Percentiles rank a stretch among this genome's conserved stretches.
These are phyloP conservation scores for Claviceps lovelessii DNA, from an alignment of 2,329 filamentous ascomycete genomes.

Conservation along the genomic window DNA sequence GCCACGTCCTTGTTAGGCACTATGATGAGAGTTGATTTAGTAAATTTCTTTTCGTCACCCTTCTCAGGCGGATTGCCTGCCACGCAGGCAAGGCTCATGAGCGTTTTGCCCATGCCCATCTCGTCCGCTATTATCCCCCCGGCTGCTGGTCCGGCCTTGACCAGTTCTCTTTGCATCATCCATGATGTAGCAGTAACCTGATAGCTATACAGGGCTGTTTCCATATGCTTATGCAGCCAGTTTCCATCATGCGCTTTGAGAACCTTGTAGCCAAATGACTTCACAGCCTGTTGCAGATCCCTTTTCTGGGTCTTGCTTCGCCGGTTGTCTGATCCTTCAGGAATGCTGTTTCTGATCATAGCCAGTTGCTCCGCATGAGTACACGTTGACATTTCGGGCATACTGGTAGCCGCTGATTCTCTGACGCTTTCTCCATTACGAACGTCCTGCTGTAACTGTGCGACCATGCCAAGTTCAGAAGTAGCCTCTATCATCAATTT, in stretches of 20 bases:
- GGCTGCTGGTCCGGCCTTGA: conserved; percentile 32
- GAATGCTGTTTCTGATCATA: neutral
- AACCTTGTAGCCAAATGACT: neutral
- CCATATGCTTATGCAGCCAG: neutral
- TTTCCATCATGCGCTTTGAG: neutral
- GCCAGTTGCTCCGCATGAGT: neutral
- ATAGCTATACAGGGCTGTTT: conserved; percentile 16
- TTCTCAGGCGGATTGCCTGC: conserved; percentile 36
- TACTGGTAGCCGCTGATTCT: neutral
- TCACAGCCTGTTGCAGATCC: neutral
- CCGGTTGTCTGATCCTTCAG: neutral
- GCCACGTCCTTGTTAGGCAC: conserved; percentile 13
- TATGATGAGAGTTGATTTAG: conserved; percentile 20
- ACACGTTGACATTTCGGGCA: neutral
- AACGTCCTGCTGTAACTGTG: neutral
- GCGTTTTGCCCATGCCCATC: conserved; percentile 55
- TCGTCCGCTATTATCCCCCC: conserved; percentile 47
- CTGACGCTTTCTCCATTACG: neutral
- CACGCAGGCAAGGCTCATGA: conserved; percentile 65
- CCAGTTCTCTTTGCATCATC: conserved; percentile 38
- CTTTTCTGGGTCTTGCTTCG: neutral
- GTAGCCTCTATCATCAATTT: neutral
- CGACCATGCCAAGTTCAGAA: neutral
- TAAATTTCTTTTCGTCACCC: conserved; percentile 22
- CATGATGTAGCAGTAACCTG: conserved; percentile 38